Conservation (phyloP, 257 asterid genomes). For the Thymus quinquecostatus region DNA sequence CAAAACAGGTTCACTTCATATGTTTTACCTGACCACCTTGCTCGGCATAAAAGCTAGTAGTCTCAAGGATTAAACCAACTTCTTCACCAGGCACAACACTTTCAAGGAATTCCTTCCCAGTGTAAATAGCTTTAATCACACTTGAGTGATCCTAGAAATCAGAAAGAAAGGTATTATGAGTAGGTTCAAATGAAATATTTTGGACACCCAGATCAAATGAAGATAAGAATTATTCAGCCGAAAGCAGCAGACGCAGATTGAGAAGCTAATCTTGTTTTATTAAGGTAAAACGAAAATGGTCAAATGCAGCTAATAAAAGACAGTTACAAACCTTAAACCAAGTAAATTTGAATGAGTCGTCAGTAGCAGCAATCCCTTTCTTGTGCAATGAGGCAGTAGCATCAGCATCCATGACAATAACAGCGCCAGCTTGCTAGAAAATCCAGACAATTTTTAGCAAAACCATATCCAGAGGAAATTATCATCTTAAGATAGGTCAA, state of each 20-base stretch:
- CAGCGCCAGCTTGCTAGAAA: slow-evolving; percentile 73
- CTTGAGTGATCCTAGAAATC: slow-evolving; percentile 74
- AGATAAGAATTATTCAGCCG: slow-evolving; percentile 1
- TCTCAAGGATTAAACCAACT: slow-evolving; percentile 84
- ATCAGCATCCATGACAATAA: slow-evolving; percentile 89
- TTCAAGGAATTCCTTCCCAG: slow-evolving; percentile 75
- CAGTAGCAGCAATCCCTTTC: slow-evolving; percentile 74
- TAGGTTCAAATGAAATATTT: background rate
- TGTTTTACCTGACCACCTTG: slow-evolving; percentile 98
- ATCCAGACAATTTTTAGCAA: slow-evolving; percentile 27
- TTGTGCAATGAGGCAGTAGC: slow-evolving; percentile 82
- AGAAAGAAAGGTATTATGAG: slow-evolving; percentile 23
- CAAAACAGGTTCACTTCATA: slow-evolving; percentile 1
- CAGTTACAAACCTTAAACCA: slow-evolving; percentile 76
- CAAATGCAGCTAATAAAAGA: background rate
- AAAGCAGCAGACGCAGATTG: slow-evolving; percentile 12
- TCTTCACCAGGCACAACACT: slow-evolving; percentile 67
- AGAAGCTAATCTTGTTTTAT: slow-evolving; percentile 9
- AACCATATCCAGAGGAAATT: slow-evolving; percentile 19
- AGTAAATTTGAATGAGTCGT: slow-evolving; percentile 77
- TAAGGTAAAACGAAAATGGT: slow-evolving; percentile 9
- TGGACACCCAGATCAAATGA: background rate
- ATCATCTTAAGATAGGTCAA: slow-evolving; percentile 4
- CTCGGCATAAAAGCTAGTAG: slow-evolving; percentile 93
- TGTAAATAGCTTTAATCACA: slow-evolving; percentile 82